Conservation (phyloP, 352 stramenopile genomes). For the Phytophthora fragariaefolia region DNA sequence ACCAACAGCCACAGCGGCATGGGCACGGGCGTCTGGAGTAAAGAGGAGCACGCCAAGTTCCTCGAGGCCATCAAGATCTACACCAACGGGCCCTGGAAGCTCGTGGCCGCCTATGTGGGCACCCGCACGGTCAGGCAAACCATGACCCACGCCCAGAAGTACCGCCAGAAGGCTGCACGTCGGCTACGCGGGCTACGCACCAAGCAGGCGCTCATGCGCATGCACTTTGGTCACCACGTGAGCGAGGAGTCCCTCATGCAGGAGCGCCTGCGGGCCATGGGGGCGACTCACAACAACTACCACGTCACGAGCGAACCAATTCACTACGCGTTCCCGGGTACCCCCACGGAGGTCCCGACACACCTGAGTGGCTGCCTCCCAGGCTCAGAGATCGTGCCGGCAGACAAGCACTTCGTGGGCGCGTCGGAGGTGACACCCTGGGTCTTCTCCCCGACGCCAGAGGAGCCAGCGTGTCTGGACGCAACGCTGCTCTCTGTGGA, state of each 20-base stretch:
- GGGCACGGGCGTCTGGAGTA: conserved; percentile 62
- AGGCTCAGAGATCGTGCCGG: neutral
- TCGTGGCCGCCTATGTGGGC: conserved; percentile 66
- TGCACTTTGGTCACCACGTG: conserved; percentile 69
- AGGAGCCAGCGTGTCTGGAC: conserved; percentile 25
- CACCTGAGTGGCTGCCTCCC: neutral
- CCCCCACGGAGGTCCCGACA: neutral
- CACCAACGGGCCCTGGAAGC: conserved; percentile 69
- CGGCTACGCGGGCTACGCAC: conserved; percentile 67
- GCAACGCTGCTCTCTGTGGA: conserved; percentile 9
- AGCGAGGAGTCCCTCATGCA: conserved; percentile 71
- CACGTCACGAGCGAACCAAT: conserved; percentile 14
- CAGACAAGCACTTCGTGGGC: conserved; percentile 8
- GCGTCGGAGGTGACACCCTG: conserved; percentile 8
- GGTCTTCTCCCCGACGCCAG: conserved; percentile 1
- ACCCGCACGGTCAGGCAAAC: conserved; percentile 78
- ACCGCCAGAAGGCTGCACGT: conserved; percentile 66
- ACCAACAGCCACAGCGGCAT: conserved; percentile 20
- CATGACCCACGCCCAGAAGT: conserved; percentile 83
- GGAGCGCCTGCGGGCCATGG: conserved; percentile 58
- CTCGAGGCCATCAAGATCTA: conserved; percentile 81
- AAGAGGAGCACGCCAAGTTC: conserved; percentile 72
- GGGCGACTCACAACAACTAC: conserved; percentile 7
- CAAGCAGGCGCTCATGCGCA: conserved; percentile 78
- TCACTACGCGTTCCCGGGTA: neutral